Percentiles rank a stretch among this genome's conserved stretches.
These are phyloP conservation scores for Oidium heveae DNA, from an alignment of 2,329 filamentous ascomycete species.

Conservation along the genomic window DNA sequence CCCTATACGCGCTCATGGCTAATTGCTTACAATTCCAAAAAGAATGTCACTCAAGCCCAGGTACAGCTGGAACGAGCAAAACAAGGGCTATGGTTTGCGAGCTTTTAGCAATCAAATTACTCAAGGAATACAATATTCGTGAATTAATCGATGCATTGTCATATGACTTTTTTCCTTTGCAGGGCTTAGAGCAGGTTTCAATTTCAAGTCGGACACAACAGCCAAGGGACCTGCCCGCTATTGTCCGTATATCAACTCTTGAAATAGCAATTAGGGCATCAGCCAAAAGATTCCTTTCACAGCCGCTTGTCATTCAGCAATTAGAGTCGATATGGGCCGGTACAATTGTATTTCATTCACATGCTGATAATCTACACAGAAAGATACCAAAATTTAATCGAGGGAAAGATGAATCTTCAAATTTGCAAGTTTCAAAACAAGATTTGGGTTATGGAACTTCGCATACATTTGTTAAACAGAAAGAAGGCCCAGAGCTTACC, in stretches of 20 bases:
- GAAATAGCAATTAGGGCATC: slow-evolving; percentile 85
- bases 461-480: not conserved
- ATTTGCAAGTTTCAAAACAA: slow-evolving; percentile 3
- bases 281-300: slow-evolving; percentile 75
- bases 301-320: slow-evolving; percentile 78
- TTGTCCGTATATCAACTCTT: slow-evolving; percentile 64
- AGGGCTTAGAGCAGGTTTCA: slow-evolving; percentile 24
- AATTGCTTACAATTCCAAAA: slow-evolving; percentile 87
- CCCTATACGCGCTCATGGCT: slow-evolving; percentile 71
- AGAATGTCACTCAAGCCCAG: slow-evolving; percentile 58
- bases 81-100: slow-evolving; percentile 79
- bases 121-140: slow-evolving; percentile 71
- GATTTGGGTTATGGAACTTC: slow-evolving; percentile 17
- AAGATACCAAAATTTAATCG: slow-evolving; percentile 12
- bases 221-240: slow-evolving; percentile 22
- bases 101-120: slow-evolving; percentile 63
- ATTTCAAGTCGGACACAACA: slow-evolving; percentile 15
- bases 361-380: slow-evolving; percentile 63
- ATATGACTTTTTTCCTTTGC: slow-evolving; percentile 83
- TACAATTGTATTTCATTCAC: slow-evolving; percentile 80
- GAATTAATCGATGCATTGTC: slow-evolving; percentile 85
- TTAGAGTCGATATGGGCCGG: slow-evolving; percentile 96
- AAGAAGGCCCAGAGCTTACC: not conserved
- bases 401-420: not conserved
- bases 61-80: slow-evolving; percentile 58